Percentiles rank a stretch among this genome's conserved stretches.
phyloP scores from a whole-genome alignment of 768 basidiomycete genomes.

The Auricularia heimuer region DNA sequence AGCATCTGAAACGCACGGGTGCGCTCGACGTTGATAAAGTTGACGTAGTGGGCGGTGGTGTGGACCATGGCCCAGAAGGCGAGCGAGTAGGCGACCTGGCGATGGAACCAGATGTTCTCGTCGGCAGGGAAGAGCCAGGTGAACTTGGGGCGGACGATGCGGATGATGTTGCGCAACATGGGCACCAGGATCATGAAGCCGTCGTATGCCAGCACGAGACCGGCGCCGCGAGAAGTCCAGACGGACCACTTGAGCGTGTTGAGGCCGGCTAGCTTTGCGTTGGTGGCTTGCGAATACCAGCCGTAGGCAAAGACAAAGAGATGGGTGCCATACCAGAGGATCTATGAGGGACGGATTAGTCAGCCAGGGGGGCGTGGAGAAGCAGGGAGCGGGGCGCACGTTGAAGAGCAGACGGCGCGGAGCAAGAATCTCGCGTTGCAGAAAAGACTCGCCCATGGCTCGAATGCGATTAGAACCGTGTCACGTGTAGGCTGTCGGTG shows the following conservation, averaged over 20 bases:
- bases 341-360: constrained; percentile 11
- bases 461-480: background rate
- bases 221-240: constrained; percentile 86
- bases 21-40: constrained; percentile 85
- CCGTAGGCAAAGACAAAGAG: constrained; percentile 69
- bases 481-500: background rate
- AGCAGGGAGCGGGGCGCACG: constrained; percentile 15
- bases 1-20: constrained; percentile 46
- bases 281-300: constrained; percentile 62
- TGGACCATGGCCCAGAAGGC: constrained; percentile 91
- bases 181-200: constrained; percentile 81
- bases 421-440: constrained; percentile 57
- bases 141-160: constrained; percentile 68
- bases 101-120: constrained; percentile 93
- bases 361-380: background rate
- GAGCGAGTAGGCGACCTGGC: constrained; percentile 90
- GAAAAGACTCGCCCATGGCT: constrained; percentile 61
- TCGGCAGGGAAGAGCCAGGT: constrained; percentile 85
- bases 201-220: constrained; percentile 80
- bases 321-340: constrained; percentile 71
- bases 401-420: constrained; percentile 63
- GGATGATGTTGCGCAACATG: constrained; percentile 82
- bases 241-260: constrained; percentile 77
- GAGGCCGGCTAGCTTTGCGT: constrained; percentile 57
- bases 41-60: constrained; percentile 88